These are phyloP conservation scores for Beauveria medogensis DNA, from an alignment of 2,329 filamentous ascomycete genomes.

Conservation along the genomic window DNA sequence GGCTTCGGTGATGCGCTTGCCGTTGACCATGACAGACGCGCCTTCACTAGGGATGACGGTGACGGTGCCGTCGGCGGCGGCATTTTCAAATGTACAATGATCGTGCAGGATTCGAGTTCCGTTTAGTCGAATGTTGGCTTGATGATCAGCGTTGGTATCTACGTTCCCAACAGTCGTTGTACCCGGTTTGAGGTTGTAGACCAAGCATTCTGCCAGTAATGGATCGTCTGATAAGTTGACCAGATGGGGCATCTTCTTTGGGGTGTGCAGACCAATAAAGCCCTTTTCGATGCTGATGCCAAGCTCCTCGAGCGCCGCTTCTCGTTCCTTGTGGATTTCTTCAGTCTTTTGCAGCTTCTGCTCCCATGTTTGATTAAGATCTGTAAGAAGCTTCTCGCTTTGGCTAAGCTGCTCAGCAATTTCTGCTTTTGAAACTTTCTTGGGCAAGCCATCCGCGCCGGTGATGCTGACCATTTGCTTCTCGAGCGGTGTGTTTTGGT, in stretches of 20 bases:
- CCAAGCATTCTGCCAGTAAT: constrained; percentile 85
- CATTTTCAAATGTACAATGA: constrained; percentile 90
- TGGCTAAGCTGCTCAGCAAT: constrained; percentile 95
- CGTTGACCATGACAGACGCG: constrained; percentile 98
- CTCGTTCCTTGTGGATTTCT: constrained; percentile 93
- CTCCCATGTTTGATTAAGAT: constrained; percentile 98
- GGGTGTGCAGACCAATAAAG: constrained; percentile 87
- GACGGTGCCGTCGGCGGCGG: constrained; percentile 74
- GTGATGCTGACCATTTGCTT: constrained; percentile 96
- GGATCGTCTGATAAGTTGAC: constrained; percentile 96
- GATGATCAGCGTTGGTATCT: constrained; percentile 65
- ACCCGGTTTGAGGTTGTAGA: constrained; percentile 96
- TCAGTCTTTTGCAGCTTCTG: constrained; percentile 92
- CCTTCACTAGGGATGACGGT: constrained; percentile 81
- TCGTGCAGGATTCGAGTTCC: constrained; percentile 87
- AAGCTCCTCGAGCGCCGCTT: constrained; percentile 88
- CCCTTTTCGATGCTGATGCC: constrained; percentile 99
- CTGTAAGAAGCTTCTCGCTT: constrained; percentile 90
- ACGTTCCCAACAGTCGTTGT: constrained; percentile 92
- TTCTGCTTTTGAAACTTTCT: constrained; percentile 96
- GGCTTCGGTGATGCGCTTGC: constrained; percentile 77
- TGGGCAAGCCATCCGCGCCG: constrained; percentile 72
- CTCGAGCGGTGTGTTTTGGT: constrained; percentile 84
- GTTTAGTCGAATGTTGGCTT: constrained; percentile 86
- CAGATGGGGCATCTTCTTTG: constrained; percentile 98